Base-by-base conservation (phyloP, 208 protist genomes). In the Lotmaria passim region DNA sequence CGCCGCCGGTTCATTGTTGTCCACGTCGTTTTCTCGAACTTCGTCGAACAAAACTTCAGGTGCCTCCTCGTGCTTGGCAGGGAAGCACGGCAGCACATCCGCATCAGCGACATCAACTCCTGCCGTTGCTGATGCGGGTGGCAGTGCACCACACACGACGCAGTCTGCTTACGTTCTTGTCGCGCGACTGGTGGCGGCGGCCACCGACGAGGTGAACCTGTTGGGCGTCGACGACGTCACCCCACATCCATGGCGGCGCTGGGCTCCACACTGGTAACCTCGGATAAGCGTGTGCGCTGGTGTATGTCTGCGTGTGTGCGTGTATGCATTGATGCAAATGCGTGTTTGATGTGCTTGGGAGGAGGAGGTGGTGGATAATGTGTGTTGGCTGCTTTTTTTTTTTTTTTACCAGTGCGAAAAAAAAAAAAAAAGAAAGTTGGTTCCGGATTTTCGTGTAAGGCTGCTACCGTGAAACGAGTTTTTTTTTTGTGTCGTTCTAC, bases 191-290 rank as follows among this genome's bases (percentile, higher is more conserved):
- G 86, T 95, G 60, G 56, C 41, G 11, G 77, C 76, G 5, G 80
- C 90, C 28, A 81, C 78, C 6, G 61, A 79, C 33, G 76, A 82
- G 55, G 59, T 75, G 30, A 79, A 89, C 24, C 55, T 90, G 47
- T 7, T 89, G 0, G 87, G 85, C 38, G 75, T 83, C 31, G 61
- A 70, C 10, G 57, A 62, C 36, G 50, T 77, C n/a, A 56, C 73
- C 2, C 90, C 86, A 36, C 90, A 95, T 52, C 21, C 38, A n/a
- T 93, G 87, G 86, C 34, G 31, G 36, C 71, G 72, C 23, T 95
- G 90, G 90, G 80, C 87, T 38, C 90, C 90, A 15, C 90, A 95
- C 3, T 95, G 90, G 90, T 95, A 83, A 44, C 10, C 12, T 39
- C 36, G 36, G 8, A 12, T 39, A 39, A 12, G 36, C 36, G 36